A percentile compares a stretch with the other conserved stretches of the same genome.
Evolutionary conservation across 352 stramenopile species (phyloP).

Genomic region (Blastocystis sp.): DNA sequence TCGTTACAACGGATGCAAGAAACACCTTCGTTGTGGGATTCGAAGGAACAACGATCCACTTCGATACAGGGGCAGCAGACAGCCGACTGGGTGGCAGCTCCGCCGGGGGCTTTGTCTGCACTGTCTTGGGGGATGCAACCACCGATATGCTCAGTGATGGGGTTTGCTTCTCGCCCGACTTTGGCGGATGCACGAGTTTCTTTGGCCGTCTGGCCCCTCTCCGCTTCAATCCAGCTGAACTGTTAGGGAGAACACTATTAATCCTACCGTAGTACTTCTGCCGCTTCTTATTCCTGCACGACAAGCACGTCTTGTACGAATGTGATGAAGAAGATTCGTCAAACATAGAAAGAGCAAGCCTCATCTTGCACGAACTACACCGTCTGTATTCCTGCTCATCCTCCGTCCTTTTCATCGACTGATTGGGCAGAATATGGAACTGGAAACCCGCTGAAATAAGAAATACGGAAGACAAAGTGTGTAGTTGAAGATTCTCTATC

Average conservation of each 20-base stretch:
- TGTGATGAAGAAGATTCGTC: background rate
- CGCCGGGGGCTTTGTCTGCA: too few relatives aligned
- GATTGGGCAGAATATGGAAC: background rate
- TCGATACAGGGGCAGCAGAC: background rate
- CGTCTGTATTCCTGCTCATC: background rate
- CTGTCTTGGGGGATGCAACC: too few relatives aligned
- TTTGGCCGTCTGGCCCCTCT: too few relatives aligned
- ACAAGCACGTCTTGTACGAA: slow-evolving; percentile 36
- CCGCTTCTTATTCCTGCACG: slow-evolving; percentile 29
- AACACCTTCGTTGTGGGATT: background rate
- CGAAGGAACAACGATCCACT: background rate
- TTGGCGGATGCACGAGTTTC: too few relatives aligned
- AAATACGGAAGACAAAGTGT: background rate
- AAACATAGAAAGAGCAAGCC: slow-evolving; percentile 16
- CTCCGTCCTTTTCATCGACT: background rate
- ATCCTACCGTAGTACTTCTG: slow-evolving; percentile 25
- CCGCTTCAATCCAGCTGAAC: background rate
- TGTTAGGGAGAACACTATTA: background rate
- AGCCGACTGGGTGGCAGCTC: background rate
- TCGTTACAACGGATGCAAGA: background rate
- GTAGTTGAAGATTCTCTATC: background rate
- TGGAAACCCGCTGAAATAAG: background rate
- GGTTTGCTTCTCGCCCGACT: too few relatives aligned
- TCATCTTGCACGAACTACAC: slow-evolving; percentile 51
- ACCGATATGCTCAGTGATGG: too few relatives aligned